phyloP scores from a whole-genome alignment of 176 grass and related monocot genomes.

The Triticum timopheevii region DNA sequence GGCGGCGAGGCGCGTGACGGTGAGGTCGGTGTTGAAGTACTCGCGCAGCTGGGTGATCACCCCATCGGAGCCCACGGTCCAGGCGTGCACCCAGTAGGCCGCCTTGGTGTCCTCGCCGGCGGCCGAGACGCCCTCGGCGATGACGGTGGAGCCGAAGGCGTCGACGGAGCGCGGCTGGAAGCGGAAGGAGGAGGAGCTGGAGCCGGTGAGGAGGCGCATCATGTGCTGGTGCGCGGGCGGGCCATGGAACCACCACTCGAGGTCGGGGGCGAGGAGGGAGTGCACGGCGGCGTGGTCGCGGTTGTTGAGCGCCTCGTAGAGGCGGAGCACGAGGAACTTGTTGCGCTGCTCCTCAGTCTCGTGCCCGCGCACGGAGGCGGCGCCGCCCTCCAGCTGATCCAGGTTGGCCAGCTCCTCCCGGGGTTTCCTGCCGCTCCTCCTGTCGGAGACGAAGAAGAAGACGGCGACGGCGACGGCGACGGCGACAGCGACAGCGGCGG shows the following conservation, averaged over 20 bases:
- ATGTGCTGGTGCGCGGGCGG: constrained; percentile 82
- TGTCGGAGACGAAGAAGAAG: neutral
- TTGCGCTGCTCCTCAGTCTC: constrained; percentile 54
- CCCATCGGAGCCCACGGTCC: constrained; percentile 68
- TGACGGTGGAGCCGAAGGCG: constrained; percentile 67
- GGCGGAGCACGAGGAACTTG: constrained; percentile 56
- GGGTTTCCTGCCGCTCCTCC: neutral
- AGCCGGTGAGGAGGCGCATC: constrained; percentile 80
- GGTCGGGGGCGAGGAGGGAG: constrained; percentile 60
- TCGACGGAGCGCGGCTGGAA: constrained; percentile 47
- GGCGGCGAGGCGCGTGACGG: constrained; percentile 68
- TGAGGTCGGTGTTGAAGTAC: constrained; percentile 94
- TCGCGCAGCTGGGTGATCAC: constrained; percentile 84
- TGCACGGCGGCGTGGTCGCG: constrained; percentile 53
- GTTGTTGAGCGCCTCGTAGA: constrained; percentile 73
- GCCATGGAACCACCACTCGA: constrained; percentile 99
- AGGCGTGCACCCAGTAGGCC: constrained; percentile 94
- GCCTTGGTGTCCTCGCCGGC: no score
- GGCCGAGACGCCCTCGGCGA: constrained; percentile 83
- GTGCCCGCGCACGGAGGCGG: neutral
- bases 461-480: neutral
- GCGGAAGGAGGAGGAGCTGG: neutral
- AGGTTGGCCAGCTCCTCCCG: constrained; percentile 25
- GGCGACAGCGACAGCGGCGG: neutral
- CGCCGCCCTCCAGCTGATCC: constrained; percentile 27